Base-by-base conservation (phyloP, 495 filamentous ascomycete species). In the Tuber calosporum region DNA sequence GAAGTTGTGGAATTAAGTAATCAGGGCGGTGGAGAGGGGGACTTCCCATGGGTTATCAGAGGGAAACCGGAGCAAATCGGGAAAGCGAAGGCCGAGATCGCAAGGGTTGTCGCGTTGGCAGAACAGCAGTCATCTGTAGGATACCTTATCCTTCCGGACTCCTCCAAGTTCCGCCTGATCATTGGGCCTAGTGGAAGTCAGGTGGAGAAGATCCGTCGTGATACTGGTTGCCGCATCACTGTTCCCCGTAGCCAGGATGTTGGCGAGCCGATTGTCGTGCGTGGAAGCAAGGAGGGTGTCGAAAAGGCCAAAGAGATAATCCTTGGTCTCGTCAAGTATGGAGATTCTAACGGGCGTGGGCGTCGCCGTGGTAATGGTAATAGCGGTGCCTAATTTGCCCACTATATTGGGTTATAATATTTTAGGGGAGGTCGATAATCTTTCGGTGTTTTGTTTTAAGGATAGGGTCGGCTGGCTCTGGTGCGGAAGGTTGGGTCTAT, bases 271-370 rank as follows among this genome's bases (percentile, higher is more conserved):
- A 97, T 98, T 80, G 92, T 96, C 84, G 89, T 98, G 79, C 84
- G 89, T 70, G 95, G 95, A 40, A 87, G 86, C 72, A 87, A 87
- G 79, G 91, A 92, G 69, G 92, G 92, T 34, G 86, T 96, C 20
- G 93, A 97, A 83, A 87, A 92, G 82, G 96, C 95, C 48, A 93
- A 88, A 84, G 90, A 96, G 67, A 85, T 94, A 80, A 97, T 99
- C 77, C 83, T 99, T 73, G 89, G 92, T 69, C 89, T 91, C 67
- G 92, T 99, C 34, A 84, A 83, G 53, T 87, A 86, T 34, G 71
- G 81, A 68, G 74, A 77, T 58, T 69, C 58, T n/a, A 45, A 53
- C n/a, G 67, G 69, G 38, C 67, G 70, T n/a, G 19, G 69, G 8
- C 40, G n/a, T 9, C n/a, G 40, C 8, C 36, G 37, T 38, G 67